Evolutionary conservation across 768 basidiomycete genomes (phyloP).

Genomic region (Agrocybe praecox): DNA sequence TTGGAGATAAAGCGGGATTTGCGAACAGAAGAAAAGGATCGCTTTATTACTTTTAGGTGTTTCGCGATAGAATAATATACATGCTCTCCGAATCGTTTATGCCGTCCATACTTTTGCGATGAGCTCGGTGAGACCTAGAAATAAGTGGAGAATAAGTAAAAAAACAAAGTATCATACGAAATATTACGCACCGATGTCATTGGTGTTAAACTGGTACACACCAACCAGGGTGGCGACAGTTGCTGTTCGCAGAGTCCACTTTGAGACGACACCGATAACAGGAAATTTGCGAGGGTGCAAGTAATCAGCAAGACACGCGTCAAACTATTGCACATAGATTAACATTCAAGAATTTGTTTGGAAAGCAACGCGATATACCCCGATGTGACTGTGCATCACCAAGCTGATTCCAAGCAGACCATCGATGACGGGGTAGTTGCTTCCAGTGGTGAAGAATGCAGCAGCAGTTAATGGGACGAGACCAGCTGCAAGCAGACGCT

Average conservation of each 20-base stretch:
- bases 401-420: constrained; percentile 86
- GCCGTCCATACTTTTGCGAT: constrained; percentile 84
- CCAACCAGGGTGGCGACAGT: constrained; percentile 87
- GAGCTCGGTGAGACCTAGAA: constrained; percentile 80
- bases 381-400: constrained; percentile 95
- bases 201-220: constrained; percentile 98
- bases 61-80: constrained; percentile 5
- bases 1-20: background rate
- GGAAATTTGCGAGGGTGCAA: constrained; percentile 94
- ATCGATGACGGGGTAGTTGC: constrained; percentile 83
- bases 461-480: constrained; percentile 89
- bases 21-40: background rate
- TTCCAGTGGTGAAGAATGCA: constrained; percentile 79
- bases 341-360: background rate
- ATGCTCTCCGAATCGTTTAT: constrained; percentile 29
- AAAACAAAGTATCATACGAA: background rate
- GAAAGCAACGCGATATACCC: constrained; percentile 51
- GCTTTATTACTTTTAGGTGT: constrained; percentile 9
- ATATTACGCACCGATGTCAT: constrained; percentile 83
- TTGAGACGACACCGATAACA: constrained; percentile 62
- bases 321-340: constrained; percentile 53
- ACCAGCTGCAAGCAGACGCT: constrained; percentile 85
- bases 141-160: background rate
- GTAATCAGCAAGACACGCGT: constrained; percentile 82
- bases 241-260: constrained; percentile 77